Conservation (phyloP, 371 early-diverging fungal genomes). For the Mucor racemosus region DNA sequence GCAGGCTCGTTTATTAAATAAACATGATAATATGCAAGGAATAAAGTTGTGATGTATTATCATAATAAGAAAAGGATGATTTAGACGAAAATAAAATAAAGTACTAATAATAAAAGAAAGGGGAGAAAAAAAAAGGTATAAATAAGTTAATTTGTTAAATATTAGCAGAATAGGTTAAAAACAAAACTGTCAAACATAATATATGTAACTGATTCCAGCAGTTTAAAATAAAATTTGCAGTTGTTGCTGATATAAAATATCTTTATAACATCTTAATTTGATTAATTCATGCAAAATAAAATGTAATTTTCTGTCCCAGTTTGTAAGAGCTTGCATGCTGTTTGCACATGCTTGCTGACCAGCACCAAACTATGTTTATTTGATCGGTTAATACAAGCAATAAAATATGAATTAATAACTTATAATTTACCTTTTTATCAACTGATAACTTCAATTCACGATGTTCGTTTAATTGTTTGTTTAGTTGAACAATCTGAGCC, state of each 20-base stretch:
- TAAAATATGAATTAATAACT: neutral
- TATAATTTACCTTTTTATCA: constrained; percentile 21
- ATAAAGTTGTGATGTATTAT: too few species aligned
- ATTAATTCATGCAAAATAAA: constrained; percentile 20
- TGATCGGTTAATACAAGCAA: too few species aligned
- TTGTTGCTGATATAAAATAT: constrained; percentile 1
- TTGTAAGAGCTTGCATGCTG: constrained; percentile 22
- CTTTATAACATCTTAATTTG: constrained; percentile 22
- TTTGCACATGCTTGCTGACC: constrained; percentile 8
- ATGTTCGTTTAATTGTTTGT: constrained; percentile 24
- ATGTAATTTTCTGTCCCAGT: constrained; percentile 27
- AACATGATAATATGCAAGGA: too few species aligned
- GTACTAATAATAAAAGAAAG: neutral
- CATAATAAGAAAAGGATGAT: neutral
- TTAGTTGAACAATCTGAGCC: constrained; percentile 12
- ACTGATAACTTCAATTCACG: constrained; percentile 14
- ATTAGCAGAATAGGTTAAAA: neutral
- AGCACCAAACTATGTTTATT: constrained; percentile 1
- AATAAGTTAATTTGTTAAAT: neutral
- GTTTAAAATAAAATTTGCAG: neutral
- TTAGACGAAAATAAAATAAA: neutral
- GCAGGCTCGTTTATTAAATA: too few species aligned
- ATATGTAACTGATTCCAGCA: neutral
- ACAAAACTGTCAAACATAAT: neutral
- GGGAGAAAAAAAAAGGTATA: neutral